Base-by-base conservation (phyloP, 306 rosid species). In the Rosa lucieae region DNA sequence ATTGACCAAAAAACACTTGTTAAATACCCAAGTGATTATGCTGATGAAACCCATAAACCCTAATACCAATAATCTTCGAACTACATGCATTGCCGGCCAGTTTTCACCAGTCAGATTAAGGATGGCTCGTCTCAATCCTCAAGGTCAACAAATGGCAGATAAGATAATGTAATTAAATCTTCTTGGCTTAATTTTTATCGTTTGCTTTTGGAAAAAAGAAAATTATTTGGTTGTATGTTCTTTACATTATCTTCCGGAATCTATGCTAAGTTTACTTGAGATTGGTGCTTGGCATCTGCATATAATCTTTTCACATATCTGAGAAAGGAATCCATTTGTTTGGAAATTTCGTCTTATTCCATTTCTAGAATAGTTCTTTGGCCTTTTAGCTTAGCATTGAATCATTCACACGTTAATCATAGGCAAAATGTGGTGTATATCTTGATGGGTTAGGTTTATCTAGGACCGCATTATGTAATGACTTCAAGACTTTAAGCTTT, bases 361-460 rank as follows among this genome's bases (percentile, higher is more conserved):
- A 1, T 46, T 46, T 13, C 26, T 43, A n/a, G 26, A 37, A 37
- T 67, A 39, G 71, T 39, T 37, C 12, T 18, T 67, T 67, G 11
- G 48, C 7, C 13, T 5, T 8, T 9, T 15, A 67, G 48, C 71
- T 67, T 67, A 67, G 71, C 29, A 67, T 67, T 40, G 71, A 67
- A 39, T 39, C 48, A 67, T 15, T 67, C 71, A 67, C 71, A 39
- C 71, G 71, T 39, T 67, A 48, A 67, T 39, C 48, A 67, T 67
- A 39, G 71, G 23, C 71, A 18, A 67, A 67, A 9, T 18, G 71
- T 67, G 23, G 71, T 67, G 48, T 17, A 65, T 65, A 65, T 32
- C 35, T 63, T 8, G n/a, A 14, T 35, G 9, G n/a, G 15, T 1
- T 35, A 35, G 70, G 70, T 65, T 14, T 65, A 35, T 65, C 43